Evolutionary conservation across 1,284 basidiomycete species (phyloP), one percentile per base, ranked within the genome.

Genomic region (Microbotryum lychnidis-dioicae): DNA sequence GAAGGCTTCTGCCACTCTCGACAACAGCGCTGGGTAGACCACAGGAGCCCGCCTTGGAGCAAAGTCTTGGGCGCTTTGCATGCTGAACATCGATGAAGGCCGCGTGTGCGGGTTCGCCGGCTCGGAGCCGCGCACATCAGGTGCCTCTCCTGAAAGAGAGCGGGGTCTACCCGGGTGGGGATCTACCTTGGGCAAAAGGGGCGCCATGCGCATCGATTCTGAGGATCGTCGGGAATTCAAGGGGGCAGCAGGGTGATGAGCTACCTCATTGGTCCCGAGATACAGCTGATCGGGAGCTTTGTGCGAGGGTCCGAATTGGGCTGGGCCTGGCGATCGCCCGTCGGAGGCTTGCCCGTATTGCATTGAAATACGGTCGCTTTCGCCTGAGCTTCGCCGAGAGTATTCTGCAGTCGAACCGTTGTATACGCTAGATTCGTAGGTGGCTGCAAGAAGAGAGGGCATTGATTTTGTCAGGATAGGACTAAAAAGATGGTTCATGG

Each of bases 1-100:
- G 79, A 99, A 97, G 3, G 91, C 90, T 65, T 91, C 89, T 1
- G 94, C 92, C 12, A 99, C 92, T 57, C 86, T 86, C 33, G 93
- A 97, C 6, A 98, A 82, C 21, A 98, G 79, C 2, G 96, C 94
- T 8, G 96, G 93, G 76, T 97, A 96, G 54, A 97, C 64, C 50
- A 66, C 64, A 9, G 66, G 64, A 8, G 61, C 33, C 16, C 56
- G 61, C 2, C 52, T 27, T 8, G 58, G 31, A 18, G 14, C 52
- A 37, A 47, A 27, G 33, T 20, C 45, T 46, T 21, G 37, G 31
- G 47, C 50, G 31, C 37, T 56, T 23, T 49, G 48, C n/a, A 50
- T n/a, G 23, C 31, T 27, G 27, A 10, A 42, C 6, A 20, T 20
- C 12, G 25, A 27, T 25, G 29, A 46, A 3, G 50, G 50, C 27